These are phyloP conservation scores for Ceratocystis destructans DNA, from an alignment of 2,329 filamentous ascomycete genomes.

Conservation along the genomic window DNA sequence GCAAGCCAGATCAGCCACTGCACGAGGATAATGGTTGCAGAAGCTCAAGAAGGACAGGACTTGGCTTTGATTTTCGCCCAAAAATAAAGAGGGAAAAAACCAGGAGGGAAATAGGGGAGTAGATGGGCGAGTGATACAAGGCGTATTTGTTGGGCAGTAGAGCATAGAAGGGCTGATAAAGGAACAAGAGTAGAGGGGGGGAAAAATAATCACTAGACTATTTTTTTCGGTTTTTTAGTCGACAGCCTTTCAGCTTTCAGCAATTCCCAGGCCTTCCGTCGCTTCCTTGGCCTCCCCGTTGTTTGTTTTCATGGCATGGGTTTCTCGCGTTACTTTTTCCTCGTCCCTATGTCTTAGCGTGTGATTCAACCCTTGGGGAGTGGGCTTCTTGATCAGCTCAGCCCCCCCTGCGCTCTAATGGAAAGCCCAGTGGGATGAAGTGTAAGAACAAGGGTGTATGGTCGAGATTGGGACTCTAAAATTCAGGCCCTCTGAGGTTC, in stretches of 20 bases:
- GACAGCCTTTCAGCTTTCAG: neutral
- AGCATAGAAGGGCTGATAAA: neutral
- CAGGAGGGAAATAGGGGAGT: neutral
- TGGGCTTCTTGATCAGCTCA: slow-evolving; percentile 7
- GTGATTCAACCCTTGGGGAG: neutral
- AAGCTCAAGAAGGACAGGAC: neutral
- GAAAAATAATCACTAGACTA: neutral
- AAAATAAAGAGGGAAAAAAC: neutral
- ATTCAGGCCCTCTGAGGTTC: neutral
- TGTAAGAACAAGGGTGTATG: neutral
- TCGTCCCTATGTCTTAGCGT: neutral
- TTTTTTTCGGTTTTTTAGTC: neutral
- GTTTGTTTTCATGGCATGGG: slow-evolving; percentile 2
- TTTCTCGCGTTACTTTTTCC: slow-evolving; percentile 7
- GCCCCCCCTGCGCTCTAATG: slow-evolving; percentile 3
- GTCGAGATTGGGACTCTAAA: neutral
- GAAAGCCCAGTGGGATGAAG: neutral
- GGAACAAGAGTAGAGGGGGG: neutral
- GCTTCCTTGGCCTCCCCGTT: slow-evolving; percentile 3
- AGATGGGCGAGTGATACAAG: neutral
- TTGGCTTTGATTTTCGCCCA: neutral
- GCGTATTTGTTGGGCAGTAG: neutral
- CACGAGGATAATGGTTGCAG: neutral
- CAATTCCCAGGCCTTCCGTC: slow-evolving; percentile 3
- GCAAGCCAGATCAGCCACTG: slow-evolving; percentile 1